Base-by-base conservation (phyloP, 148 eudicot species). In the Amaranthus cruentus region DNA sequence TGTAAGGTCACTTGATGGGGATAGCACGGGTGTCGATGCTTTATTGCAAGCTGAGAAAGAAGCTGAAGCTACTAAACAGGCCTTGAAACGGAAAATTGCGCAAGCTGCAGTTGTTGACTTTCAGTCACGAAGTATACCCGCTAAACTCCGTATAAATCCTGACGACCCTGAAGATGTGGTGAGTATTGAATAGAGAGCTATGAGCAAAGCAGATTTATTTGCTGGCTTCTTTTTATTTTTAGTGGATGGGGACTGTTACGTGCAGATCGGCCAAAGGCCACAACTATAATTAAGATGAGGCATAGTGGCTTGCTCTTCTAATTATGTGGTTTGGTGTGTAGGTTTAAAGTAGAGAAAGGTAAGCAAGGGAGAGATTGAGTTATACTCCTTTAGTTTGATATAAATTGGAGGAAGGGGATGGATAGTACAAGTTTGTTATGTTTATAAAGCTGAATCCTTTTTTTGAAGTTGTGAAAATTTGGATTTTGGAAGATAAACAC, bases 101-200 rank as follows among this genome's bases (percentile, higher is more conserved):
- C 93, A 91, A 83, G 87, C 98, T 77, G 97, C 96, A 59, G 69
- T 80, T 42, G 82, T 70, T 63, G 98, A 91, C 72, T 82, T 81
- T 71, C 88, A 90, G 75, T 80, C 90, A 66, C 76, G 83, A 73
- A 85, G 82, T 71, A 72, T 95, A 77, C 98, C 98, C 28, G 86
- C 84, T 53, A 95, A 95, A 81, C 96, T 91, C 66, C 93, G 85
- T 51, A 87, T 95, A 77, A 91, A 91, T 76, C 96, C 97, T 55
- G 87, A 90, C 49, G 98, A 95, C 79, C 88, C 96, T 64, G 98
- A 95, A 82, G 98, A 95, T 76, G 97, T 94, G 97, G 98, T 89
- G 81, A 79, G 96, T 81, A 7, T 14, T 63, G 49, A 12, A 7
- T 55, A n/a, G 7, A 47, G 11, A 12, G 47, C 21, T 53, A 49